Evolutionary conservation across 73 alveolate genomes (phyloP), one percentile per base, ranked within the genome.

Genomic region (Tetrahymena thermophila): DNA sequence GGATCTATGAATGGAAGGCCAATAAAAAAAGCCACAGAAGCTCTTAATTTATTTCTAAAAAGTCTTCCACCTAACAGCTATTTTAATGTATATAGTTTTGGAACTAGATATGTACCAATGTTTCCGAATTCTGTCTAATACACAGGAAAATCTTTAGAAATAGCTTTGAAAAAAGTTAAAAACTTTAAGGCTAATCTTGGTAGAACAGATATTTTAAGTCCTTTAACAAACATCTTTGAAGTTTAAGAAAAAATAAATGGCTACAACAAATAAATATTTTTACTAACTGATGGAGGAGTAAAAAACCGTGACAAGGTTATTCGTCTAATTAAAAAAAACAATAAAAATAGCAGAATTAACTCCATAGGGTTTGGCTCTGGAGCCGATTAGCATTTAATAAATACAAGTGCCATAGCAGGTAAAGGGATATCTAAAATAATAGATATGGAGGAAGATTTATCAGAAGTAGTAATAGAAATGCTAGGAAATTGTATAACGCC

Each of bases 251-350:
- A 34, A 55, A 43, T 38, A 37, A 23, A 56, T 50, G 96, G 95
- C 15, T 96, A 84, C 37, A 98, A 98, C 3, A 96, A 97, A 94
- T 95, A 97, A 94, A 96, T 99, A 13, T 99, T 97, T 94, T 96
- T 99, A 50, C 96, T 99, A 83, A 99, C 99, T 37, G 99, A 99
- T 97, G 99, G 99, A 2, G 99, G 96, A 93, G 99, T 98, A 13
- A 44, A 94, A 56, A 96, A 98, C 89, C 96, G 98, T 35, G 97
- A 97, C 37, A 94, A 94, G 35, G 97, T 98, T 17, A 85, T 98
- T 11, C 38, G 97, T 58, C 93, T 97, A 28, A 96, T 97, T 23
- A 85, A 96, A 44, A 95, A 93, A 14, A 57, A 96, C 93, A 97
- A 96, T 7, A 35, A 96, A 35, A 71, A 38, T 71, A 21, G 96